Evolutionary conservation across 345 rosid genomes (phyloP), one percentile per base, ranked within the genome.

Genomic region (Syzygium aromaticum): DNA sequence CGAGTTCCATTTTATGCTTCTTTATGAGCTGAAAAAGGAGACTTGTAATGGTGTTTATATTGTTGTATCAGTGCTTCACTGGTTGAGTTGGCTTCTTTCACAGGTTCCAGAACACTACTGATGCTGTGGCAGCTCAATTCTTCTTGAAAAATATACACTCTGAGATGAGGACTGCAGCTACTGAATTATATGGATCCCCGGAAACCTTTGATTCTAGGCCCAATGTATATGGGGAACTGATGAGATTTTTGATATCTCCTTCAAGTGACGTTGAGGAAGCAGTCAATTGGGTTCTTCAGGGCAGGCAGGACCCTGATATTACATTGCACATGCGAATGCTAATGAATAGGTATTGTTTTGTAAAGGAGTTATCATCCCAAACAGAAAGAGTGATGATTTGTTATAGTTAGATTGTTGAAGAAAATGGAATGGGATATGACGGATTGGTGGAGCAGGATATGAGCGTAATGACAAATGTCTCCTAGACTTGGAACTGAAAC

Each of bases 101-200:
- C 92, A 98, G 99, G 99, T 96, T 96, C 89, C 99, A 95, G 89
- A 94, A 94, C 84, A 96, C 99, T 54, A 95, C 98, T n/a, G 98
- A 98, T 89, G 99, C 99, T 85, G 94, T 95, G 92, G 97, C 95
- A 52, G 93, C 95, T 90, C 99, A 98, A 85, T 98, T 98, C 92
- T 96, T 98, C 94, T 90, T 93, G 89, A 98, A 98, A 94, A 98
- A 94, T 90, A 91, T 95, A 63, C 94, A 98, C 90, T 93, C 94
- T 5, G 94, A 92, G 90, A 95, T 98, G 98, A 95, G 98, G 88
- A 86, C 85, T 89, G 95, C 94, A 51, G 99, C 98, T 49, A 90
- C 89, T 27, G 93, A 93, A 86, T 89, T 98, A 57, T 96, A 96
- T 90, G 99, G 99, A 63, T 89, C 87, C 89, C 90, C 92, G 80